Evolutionary conservation across 129 eudicot species (phyloP).

Genomic region (Rutidosis leptorrhynchoides): DNA sequence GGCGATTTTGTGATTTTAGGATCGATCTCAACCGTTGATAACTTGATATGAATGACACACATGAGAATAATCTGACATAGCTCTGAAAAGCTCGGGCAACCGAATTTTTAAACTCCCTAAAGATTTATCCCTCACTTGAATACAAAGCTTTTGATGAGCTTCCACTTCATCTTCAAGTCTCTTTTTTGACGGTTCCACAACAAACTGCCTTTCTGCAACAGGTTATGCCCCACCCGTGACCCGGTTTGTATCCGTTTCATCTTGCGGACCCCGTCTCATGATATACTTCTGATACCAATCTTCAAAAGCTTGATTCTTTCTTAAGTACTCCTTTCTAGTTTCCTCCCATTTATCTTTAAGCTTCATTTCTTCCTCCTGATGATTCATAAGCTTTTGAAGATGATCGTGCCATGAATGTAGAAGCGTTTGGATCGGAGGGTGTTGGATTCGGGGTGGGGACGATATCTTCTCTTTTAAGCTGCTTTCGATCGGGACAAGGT

Average conservation of each 20-base stretch:
- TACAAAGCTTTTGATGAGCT: constrained; percentile 70
- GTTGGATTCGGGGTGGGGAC: constrained; percentile 65
- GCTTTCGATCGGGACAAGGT: constrained; percentile 88
- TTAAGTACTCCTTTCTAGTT: constrained; percentile 59
- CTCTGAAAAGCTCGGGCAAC: constrained; percentile 88
- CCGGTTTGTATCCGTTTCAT: constrained; percentile 45
- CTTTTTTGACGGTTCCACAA: constrained; percentile 75
- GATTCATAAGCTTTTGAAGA: constrained; percentile 75
- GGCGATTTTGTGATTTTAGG: constrained; percentile 38
- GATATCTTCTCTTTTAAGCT: constrained; percentile 76
- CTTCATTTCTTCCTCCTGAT: constrained; percentile 94
- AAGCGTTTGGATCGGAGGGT: constrained; percentile 77
- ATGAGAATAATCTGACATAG: constrained; percentile 65
- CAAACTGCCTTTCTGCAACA: constrained; percentile 54
- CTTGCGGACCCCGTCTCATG: constrained; percentile 52
- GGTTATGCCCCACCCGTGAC: constrained; percentile 51
- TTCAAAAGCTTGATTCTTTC: constrained; percentile 70
- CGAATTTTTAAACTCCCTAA: constrained; percentile 69
- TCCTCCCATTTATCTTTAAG: constrained; percentile 81
- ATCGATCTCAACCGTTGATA: constrained; percentile 58
- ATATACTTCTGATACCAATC: constrained; percentile 83
- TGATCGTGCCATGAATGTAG: constrained; percentile 76
- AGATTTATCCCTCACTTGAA: constrained; percentile 91
- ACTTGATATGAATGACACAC: constrained; percentile 62
- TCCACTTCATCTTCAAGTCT: constrained; percentile 76